Conservation (phyloP, 164 flowering plant species). For the Magnolia kwangsiensis region DNA sequence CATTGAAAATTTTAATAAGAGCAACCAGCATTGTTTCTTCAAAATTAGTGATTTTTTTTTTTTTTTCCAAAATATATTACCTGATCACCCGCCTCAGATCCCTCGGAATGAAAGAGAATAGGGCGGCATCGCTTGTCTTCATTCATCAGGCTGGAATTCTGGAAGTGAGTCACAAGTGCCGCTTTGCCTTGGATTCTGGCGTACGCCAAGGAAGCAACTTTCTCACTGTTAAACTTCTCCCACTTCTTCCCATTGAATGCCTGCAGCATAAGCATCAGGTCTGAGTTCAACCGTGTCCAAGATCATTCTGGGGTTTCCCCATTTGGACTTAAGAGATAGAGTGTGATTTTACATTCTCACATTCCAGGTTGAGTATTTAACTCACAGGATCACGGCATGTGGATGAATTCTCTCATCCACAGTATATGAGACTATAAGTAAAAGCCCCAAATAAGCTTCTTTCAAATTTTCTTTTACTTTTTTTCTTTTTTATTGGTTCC, state of each 20-base stretch:
- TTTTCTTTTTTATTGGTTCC: no score
- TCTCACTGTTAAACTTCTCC: conserved; percentile 99
- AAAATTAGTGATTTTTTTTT: neutral
- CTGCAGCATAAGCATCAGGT: conserved; percentile 33
- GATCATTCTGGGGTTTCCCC: neutral
- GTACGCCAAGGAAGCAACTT: conserved; percentile 94
- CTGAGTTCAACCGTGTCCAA: neutral
- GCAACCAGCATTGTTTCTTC: neutral
- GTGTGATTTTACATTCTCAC: neutral
- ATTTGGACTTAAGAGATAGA: neutral
- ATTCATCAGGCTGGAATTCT: conserved; percentile 98
- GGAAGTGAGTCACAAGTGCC: conserved; percentile 87
- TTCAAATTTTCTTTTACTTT: no score
- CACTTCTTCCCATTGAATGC: conserved; percentile 93
- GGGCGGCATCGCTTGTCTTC: conserved; percentile 99
- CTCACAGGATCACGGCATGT: no score
- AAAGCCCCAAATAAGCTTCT: no score
- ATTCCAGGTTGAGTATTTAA: neutral
- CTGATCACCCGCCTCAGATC: conserved; percentile 59
- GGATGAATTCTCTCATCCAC: no score
- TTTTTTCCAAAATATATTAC: conserved; percentile 25
- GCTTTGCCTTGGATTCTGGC: conserved; percentile 96
- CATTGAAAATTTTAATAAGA: neutral
- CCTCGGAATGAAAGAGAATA: conserved; percentile 76
- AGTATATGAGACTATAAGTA: no score